A percentile compares a stretch with the other conserved stretches of the same genome.
phyloP scores from a whole-genome alignment of 1,284 basidiomycete genomes.

The Ustilago xerochloae region DNA sequence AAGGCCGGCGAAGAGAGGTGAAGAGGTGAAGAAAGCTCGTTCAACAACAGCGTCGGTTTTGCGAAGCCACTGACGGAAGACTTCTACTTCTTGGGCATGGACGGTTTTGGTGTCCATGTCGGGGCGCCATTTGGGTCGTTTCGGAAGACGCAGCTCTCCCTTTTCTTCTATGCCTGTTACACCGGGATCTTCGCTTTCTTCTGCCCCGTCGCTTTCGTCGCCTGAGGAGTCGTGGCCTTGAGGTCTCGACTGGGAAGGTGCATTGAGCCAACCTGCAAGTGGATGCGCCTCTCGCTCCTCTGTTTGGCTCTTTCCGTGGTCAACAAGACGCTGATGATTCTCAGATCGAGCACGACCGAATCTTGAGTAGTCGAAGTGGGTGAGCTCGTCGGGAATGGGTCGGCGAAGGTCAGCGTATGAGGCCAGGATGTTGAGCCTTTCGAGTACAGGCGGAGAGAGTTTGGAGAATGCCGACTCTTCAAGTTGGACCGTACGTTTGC shows the following conservation, averaged over 20 bases:
- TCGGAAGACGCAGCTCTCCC: conserved; percentile 48
- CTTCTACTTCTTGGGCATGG: conserved; percentile 51
- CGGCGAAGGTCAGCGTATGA: conserved; percentile 42
- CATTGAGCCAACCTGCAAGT: conserved; percentile 28
- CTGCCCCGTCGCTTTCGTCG: conserved; percentile 4
- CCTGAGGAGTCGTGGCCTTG: conserved; percentile 4
- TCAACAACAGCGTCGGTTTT: conserved; percentile 52
- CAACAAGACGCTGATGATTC: conserved; percentile 22
- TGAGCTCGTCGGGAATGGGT: conserved; percentile 30
- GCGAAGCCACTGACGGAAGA: conserved; percentile 53
- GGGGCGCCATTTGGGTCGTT: conserved; percentile 51
- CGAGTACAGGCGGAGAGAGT: conserved; percentile 47
- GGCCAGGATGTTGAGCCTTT: conserved; percentile 51
- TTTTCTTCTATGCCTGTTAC: conserved; percentile 33
- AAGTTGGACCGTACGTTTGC: conserved; percentile 37
- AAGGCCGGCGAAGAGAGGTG: conserved; percentile 35
- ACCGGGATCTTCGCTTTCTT: conserved; percentile 12
- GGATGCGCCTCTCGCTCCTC: conserved; percentile 21
- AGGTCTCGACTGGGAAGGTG: background rate
- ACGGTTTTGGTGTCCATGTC: conserved; percentile 55
- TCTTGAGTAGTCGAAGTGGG: conserved; percentile 39
- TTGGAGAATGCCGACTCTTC: conserved; percentile 57
- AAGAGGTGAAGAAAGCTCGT: conserved; percentile 48
- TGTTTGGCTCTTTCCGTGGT: conserved; percentile 13
- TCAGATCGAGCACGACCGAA: conserved; percentile 41